Conservation (phyloP, 495 filamentous ascomycete genomes). For the Lineolata rhizophorae region DNA sequence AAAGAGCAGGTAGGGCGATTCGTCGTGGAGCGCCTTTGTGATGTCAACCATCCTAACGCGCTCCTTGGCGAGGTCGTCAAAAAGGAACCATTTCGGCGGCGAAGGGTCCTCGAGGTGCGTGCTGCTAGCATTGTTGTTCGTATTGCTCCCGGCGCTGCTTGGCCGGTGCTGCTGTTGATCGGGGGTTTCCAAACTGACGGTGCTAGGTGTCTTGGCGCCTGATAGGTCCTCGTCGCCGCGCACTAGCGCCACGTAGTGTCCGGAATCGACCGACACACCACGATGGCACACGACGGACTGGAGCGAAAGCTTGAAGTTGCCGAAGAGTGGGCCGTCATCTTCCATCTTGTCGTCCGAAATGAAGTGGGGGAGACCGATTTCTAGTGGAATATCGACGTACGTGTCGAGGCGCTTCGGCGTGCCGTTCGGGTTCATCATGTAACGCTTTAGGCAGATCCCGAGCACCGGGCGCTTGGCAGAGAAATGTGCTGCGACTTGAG, state of each 20-base stretch:
- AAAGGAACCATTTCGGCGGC: constrained; percentile 55
- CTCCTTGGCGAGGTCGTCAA: constrained; percentile 60
- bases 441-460: constrained; percentile 81
- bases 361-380: constrained; percentile 74
- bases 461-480: constrained; percentile 57
- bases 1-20: constrained; percentile 85
- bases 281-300: constrained; percentile 84
- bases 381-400: constrained; percentile 76
- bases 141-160: not conserved
- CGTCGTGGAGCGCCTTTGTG: constrained; percentile 49
- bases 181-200: too few relatives aligned
- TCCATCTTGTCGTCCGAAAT: constrained; percentile 51
- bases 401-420: constrained; percentile 47
- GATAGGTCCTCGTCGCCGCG: constrained; percentile 39
- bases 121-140: too few relatives aligned
- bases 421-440: constrained; percentile 51
- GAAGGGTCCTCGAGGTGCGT: too few relatives aligned
- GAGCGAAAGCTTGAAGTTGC: constrained; percentile 73
- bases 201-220: too few relatives aligned
- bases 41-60: constrained; percentile 60
- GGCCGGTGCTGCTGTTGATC: too few relatives aligned
- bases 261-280: constrained; percentile 69
- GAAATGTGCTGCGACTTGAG: constrained; percentile 51
- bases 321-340: constrained; percentile 35
- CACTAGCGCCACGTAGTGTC: constrained; percentile 75